phyloP scores from a whole-genome alignment of 2,329 filamentous ascomycete species.

The Fusarium compactum region DNA sequence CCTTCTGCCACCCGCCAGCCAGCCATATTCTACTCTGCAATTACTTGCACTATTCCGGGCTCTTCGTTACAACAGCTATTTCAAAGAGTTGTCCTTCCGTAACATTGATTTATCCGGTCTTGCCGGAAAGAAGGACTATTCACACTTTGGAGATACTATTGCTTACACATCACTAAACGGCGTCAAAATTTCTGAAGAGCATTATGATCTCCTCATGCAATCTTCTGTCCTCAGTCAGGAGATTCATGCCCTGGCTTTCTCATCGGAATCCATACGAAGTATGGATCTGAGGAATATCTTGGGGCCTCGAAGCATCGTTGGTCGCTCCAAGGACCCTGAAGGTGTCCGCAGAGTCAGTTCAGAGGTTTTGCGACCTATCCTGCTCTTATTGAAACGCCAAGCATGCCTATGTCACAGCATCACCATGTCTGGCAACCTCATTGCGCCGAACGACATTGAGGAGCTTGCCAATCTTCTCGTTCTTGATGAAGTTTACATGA shows the following conservation, averaged over 20 bases:
- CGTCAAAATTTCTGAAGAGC: constrained; percentile 61
- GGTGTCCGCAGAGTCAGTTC: constrained; percentile 47
- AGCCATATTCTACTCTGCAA: constrained; percentile 62
- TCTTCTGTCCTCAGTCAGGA: constrained; percentile 67
- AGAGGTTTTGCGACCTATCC: constrained; percentile 62
- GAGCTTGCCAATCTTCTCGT: constrained; percentile 54
- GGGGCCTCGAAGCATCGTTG: constrained; percentile 45
- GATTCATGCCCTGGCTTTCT: constrained; percentile 67
- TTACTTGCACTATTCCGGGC: constrained; percentile 68
- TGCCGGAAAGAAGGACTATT: constrained; percentile 57
- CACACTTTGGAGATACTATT: constrained; percentile 59
- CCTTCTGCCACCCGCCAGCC: constrained; percentile 58
- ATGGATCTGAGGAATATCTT: constrained; percentile 64
- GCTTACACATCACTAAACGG: constrained; percentile 66
- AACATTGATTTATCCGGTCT: constrained; percentile 62
- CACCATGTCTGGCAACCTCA: constrained; percentile 62
- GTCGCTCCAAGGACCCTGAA: constrained; percentile 40
- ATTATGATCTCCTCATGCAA: constrained; percentile 62
- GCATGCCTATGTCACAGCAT: constrained; percentile 64
- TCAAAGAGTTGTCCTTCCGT: constrained; percentile 67
- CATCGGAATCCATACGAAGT: constrained; percentile 66
- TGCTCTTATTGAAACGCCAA: constrained; percentile 62
- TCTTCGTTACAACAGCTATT: constrained; percentile 69
- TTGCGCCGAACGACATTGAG: constrained; percentile 61
- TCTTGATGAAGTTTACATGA: constrained; percentile 56